A percentile compares a stretch with the other conserved stretches of the same genome.
These are phyloP conservation scores for Puya raimondii DNA, from an alignment of 176 grass and related monocot genomes.

Conservation along the genomic window DNA sequence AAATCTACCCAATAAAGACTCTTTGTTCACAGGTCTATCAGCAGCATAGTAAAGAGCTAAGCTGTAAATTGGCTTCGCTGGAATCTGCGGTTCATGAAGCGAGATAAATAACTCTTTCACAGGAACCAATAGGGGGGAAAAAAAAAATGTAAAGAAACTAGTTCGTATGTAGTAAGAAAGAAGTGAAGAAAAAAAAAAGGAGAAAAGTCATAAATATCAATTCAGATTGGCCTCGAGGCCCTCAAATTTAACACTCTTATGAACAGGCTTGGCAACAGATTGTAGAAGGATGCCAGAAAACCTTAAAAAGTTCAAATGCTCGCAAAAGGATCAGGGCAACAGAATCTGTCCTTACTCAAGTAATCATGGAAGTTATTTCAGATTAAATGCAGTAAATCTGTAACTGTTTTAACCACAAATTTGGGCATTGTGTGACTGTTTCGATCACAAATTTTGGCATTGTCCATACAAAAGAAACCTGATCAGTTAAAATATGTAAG, in stretches of 20 bases:
- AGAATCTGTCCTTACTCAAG: neutral
- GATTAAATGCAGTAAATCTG: no score
- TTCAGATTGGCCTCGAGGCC: neutral
- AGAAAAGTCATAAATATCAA: neutral
- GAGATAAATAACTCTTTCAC: neutral
- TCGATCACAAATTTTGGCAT: no score
- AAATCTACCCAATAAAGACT: constrained; percentile 76
- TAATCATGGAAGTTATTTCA: no score
- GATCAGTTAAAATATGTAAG: no score
- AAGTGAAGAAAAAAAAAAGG: neutral
- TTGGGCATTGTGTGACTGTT: no score
- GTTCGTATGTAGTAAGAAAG: neutral
- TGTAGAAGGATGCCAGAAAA: neutral
- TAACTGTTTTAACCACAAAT: no score
- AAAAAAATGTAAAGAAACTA: neutral
- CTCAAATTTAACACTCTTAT: neutral
- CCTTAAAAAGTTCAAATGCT: neutral
- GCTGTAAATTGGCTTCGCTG: constrained; percentile 88
- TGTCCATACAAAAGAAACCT: no score
- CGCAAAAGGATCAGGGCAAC: neutral
- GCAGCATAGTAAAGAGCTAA: constrained; percentile 79
- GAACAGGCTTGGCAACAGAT: neutral
- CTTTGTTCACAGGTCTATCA: constrained; percentile 70
- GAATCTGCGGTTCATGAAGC: constrained; percentile 58
- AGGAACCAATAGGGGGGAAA: constrained; percentile 7